phyloP scores from a whole-genome alignment of 345 rosid genomes.

The Pistacia vera region DNA sequence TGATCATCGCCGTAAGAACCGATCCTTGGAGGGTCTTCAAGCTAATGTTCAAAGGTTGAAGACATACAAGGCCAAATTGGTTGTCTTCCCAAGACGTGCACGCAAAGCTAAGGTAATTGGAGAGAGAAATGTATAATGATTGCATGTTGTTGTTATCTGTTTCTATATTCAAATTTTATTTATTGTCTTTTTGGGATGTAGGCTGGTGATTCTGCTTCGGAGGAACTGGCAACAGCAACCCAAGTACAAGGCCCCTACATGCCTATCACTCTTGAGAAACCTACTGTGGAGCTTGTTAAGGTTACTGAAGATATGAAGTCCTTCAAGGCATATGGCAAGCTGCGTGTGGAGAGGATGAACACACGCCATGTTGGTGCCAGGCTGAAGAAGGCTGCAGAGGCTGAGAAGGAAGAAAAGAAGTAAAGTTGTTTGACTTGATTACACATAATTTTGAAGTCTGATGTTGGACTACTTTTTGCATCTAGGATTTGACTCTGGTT shows the following conservation, averaged over 20 bases:
- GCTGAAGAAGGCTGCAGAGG: constrained; percentile 83
- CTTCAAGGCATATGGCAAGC: constrained; percentile 76
- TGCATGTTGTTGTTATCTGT: neutral
- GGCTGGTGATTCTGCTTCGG: constrained; percentile 89
- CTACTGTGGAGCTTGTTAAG: constrained; percentile 68
- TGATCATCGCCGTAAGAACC: constrained; percentile 81
- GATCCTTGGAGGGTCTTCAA: constrained; percentile 76
- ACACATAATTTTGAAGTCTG: neutral
- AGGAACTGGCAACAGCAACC: constrained; percentile 72
- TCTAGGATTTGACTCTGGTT: neutral
- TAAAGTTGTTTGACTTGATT: constrained; percentile 23
- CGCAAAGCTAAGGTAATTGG: constrained; percentile 61
- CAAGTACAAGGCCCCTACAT: constrained; percentile 70
- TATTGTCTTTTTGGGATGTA: constrained; percentile 19
- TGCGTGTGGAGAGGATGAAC: constrained; percentile 65
- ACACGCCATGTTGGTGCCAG: constrained; percentile 63
- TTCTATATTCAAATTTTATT: neutral
- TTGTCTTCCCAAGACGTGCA: constrained; percentile 76
- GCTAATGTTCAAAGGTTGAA: constrained; percentile 83
- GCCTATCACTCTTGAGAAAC: constrained; percentile 66
- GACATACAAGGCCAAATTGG: constrained; percentile 87
- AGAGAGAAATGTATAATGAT: neutral
- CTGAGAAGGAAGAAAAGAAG: constrained; percentile 91
- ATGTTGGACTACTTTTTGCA: neutral
- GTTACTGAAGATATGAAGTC: constrained; percentile 71